Percentiles rank a stretch among this genome's conserved stretches.
Evolutionary conservation across 768 basidiomycete species (phyloP).

Genomic region (Stropharia rugosoannulata): DNA sequence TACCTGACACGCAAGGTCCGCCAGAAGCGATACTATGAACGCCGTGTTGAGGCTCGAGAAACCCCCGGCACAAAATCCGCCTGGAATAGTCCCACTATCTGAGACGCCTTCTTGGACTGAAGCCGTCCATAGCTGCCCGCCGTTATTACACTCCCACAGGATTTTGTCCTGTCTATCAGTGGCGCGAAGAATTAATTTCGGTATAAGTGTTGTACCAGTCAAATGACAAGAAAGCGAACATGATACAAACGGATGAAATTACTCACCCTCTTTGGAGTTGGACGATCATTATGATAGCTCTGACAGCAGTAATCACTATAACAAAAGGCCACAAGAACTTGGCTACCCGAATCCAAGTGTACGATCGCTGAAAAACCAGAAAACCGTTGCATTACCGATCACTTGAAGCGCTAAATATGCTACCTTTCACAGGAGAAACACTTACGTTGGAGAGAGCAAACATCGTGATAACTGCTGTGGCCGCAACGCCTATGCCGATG

Average conservation of each 20-base stretch:
- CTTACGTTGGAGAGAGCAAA: slow-evolving; percentile 66
- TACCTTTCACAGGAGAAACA: slow-evolving; percentile 20
- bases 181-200: slow-evolving; percentile 19
- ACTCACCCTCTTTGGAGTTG: slow-evolving; percentile 65
- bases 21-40: slow-evolving; percentile 63
- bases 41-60: slow-evolving; percentile 59
- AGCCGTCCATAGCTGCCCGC: slow-evolving; percentile 59
- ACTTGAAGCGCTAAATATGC: slow-evolving; percentile 15
- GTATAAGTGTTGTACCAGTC: slow-evolving; percentile 2
- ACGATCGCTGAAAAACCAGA: slow-evolving; percentile 53
- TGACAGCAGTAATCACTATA: slow-evolving; percentile 60
- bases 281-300: slow-evolving; percentile 73
- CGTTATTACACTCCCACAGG: slow-evolving; percentile 71
- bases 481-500: slow-evolving; percentile 53
- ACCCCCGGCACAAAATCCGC: slow-evolving; percentile 57
- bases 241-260: slow-evolving; percentile 15
- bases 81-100: slow-evolving; percentile 45
- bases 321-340: slow-evolving; percentile 73
- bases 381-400: slow-evolving; percentile 15
- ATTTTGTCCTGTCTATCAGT: slow-evolving; percentile 52
- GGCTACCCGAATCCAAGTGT: slow-evolving; percentile 62
- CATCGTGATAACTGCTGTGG: slow-evolving; percentile 49
- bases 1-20: slow-evolving; percentile 71
- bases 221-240: neutral
- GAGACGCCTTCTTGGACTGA: slow-evolving; percentile 37